Percentiles rank a stretch among this genome's conserved stretches.
These are phyloP conservation scores for Naganishia onofrii DNA, from an alignment of 768 basidiomycete genomes.

Conservation along the genomic window DNA sequence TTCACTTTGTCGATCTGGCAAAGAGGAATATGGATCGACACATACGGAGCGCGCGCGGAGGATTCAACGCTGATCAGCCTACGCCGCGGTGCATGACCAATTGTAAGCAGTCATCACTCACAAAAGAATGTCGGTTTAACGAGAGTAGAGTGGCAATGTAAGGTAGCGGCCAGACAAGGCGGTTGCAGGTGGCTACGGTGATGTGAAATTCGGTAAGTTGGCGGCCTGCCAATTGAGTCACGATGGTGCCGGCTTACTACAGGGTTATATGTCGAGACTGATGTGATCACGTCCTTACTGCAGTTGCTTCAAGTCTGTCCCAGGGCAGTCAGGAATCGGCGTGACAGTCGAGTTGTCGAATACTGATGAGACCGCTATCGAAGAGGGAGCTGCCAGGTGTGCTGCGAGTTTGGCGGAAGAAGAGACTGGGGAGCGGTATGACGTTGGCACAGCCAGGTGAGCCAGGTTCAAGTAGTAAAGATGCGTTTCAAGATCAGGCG, in stretches of 20 bases:
- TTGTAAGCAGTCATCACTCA: background rate
- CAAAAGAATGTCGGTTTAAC: constrained; percentile 14
- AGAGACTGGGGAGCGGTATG: background rate
- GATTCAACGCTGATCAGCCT: background rate
- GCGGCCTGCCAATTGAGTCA: background rate
- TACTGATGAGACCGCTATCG: background rate
- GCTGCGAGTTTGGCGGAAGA: background rate
- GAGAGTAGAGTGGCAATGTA: background rate
- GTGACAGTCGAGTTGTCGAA: background rate
- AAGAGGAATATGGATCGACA: too few species aligned
- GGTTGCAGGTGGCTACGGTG: background rate
- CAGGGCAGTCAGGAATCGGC: background rate
- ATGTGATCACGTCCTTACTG: background rate
- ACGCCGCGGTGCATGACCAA: background rate
- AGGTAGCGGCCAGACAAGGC: background rate
- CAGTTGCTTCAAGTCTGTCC: background rate
- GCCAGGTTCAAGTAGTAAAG: background rate
- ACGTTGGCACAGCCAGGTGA: background rate
- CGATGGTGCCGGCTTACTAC: background rate
- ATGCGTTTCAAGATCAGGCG: background rate
- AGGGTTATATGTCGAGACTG: constrained; percentile 1
- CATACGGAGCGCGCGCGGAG: background rate
- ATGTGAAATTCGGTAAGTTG: background rate
- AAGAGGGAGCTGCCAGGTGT: background rate
- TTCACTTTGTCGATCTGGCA: too few species aligned